Base-by-base conservation (phyloP, 2,329 filamentous ascomycete genomes). In the Helotiales sp. region DNA sequence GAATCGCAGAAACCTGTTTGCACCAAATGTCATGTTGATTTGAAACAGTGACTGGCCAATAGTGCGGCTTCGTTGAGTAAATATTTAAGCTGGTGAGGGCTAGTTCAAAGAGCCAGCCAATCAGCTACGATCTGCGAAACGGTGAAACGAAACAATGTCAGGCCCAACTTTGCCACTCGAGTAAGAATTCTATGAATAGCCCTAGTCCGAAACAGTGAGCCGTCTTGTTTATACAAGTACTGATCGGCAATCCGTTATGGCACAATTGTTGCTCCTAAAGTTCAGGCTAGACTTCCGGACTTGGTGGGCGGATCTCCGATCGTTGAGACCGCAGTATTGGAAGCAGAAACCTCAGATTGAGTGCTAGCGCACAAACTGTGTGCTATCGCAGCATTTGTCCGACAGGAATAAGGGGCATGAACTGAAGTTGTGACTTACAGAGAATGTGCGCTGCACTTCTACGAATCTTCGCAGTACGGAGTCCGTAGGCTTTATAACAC, bases 401-500 rank as follows among this genome's bases (percentile, higher is more conserved):
- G 54, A 40, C 54, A 57, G 54, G n/a, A 57, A 15, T 11, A 34
- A 17, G n/a, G n/a, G 10, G 20, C 20, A 10, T 26, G 20, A 26
- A 37, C 3, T 24, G 30, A 3, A 4, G 6, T 24, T 37, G 32
- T 7, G n/a, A 57, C 8, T 24, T 57, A 24, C 32, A 57, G 20
- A 17, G 7, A 7, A 32, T 26, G n/a, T 24, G 32, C 32, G 32
- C 32, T 15, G 20, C 32, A 57, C 40, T 6, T 40, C 20, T 40
- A 30, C 20, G 24, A 37, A 10, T 24, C 30, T 7, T 57, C 30
- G 34, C 32, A 1, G 30, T 37, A 22, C 30, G 54, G 30, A 57
- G 54, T 57, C 54, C 54, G 54, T 26, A 40, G 11, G 34, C 30
- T 32, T 40, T 57, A 57, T 57, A 37, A 57, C 10, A 57, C 20